Evolutionary conservation across 495 filamentous ascomycete species (phyloP), one percentile per base, ranked within the genome.

Genomic region (Staphylotrichum tortipilum): DNA sequence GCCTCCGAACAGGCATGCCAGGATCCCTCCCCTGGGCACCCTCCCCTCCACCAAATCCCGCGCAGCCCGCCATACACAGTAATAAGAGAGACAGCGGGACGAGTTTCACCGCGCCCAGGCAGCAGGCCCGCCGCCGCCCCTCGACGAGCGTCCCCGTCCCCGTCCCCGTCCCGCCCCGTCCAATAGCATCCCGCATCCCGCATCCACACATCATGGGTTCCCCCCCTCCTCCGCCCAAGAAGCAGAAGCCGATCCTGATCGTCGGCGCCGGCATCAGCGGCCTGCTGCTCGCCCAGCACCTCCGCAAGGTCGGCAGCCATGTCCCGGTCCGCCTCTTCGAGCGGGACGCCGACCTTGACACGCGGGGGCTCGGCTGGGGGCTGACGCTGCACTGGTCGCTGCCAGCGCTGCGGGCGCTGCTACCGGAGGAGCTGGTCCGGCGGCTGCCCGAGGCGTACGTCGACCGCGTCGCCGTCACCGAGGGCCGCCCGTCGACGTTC

Each of bases 211-310:
- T 31, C 44, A 55, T 51, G 53, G 41, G 17, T n/a, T n/a, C n/a
- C n/a, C n/a, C n/a, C 14, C 34, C 6, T 19, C 17, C 15, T 17
- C 15, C 22, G 7, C 15, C 11, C 35, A 33, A 22, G 11, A 22
- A 47, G 10, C 38, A 52, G 45, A 55, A 54, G 28, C 46, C 54
- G 29, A 51, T 63, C 42, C 53, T 63, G 47, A 79, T 84, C 55
- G 63, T 80, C 50, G 80, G 81, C 14, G 80, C 76, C 14, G 81
- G 81, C 9, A 67, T 83, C 49, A 77, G 71, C 48, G 80, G 80
- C 37, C 72, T 84, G 11, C 59, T 77, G 5, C 69, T 85, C 8
- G 80, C 79, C 3, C 80, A 84, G 56, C 63, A 70, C 35, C 75
- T 84, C 18, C 68, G 69, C 44, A 72, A 70, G 31, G 35, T 44